Evolutionary conservation across 2,329 filamentous ascomycete genomes (phyloP), one percentile per base, ranked within the genome.

Genomic region (Nemania sp.): DNA sequence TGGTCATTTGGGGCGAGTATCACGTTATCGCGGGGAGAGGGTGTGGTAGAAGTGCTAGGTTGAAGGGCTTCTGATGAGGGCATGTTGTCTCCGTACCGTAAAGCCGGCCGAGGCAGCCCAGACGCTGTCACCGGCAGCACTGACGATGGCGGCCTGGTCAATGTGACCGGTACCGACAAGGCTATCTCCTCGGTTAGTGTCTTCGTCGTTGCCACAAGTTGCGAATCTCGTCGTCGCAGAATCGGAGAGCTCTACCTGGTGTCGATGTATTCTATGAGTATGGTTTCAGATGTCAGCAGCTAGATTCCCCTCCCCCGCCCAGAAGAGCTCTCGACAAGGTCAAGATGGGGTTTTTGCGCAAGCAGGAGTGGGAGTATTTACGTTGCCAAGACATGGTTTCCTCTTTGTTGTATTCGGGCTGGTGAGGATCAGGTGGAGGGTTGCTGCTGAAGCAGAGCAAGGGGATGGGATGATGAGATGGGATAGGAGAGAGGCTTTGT

Each of bases 141-240:
- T 92, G 82, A 95, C 87, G 76, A 97, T 92, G 74, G 90, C 90
- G 71, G 85, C 92, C 81, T 92, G 89, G 81, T 95, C 89, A 73
- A 96, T 79, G 75, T 93, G 88, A 73, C 88, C 88, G 71, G 84
- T 88, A 79, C 83, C 89, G 73, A 96, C 85, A 72, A 97, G 87
- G 85, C 92, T 96, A 74, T 69, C 34, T 48, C 55, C 54, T 59
- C 25, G 52, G 35, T 64, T 20, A 17, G 29, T 32, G 20, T 53
- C 18, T 45, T 55, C 12, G 59, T 37, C 20, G 39, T 13, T n/a
- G 34, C 34, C 34, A 35, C 34, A 35, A 35, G 34, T 7, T 7
- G 13, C 34, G 34, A n/a, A n/a, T 7, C 4, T 29, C 25, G 25
- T 7, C 25, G 37, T 21, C 21, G 42, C 4, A 29, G 18, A 25